Evolutionary conservation across 192 early-diverging fungal species (phyloP).

Genomic region (Linnemannia elongata): DNA sequence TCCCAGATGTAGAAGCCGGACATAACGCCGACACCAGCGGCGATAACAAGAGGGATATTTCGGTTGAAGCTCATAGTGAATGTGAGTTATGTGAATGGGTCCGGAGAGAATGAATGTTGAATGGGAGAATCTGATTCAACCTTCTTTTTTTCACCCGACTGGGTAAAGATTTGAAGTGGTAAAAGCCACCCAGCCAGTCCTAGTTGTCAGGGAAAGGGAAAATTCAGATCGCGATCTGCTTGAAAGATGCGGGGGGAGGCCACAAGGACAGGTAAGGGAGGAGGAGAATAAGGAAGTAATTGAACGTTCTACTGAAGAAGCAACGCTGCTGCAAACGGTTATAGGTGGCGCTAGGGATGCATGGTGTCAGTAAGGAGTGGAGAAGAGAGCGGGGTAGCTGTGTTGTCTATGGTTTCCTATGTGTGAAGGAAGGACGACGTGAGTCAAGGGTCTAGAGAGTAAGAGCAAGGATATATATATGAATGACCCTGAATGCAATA

Average conservation of each 20-base stretch:
- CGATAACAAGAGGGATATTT: slow-evolving; percentile 34
- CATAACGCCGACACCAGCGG: slow-evolving; percentile 42
- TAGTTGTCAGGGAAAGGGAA: neutral
- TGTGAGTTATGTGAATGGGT: neutral
- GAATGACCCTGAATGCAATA: neutral
- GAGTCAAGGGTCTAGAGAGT: neutral
- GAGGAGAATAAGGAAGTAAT: neutral
- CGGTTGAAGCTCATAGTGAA: slow-evolving; percentile 40
- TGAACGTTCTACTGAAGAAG: neutral
- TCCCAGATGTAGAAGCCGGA: slow-evolving; percentile 55
- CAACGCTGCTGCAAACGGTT: neutral
- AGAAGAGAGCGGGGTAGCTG: neutral
- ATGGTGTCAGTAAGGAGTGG: neutral
- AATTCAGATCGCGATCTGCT: neutral
- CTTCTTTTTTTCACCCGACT: slow-evolving; percentile 9
- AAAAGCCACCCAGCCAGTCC: slow-evolving; percentile 12
- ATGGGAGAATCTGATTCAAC: slow-evolving; percentile 13
- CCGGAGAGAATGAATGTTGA: neutral
- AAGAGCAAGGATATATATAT: neutral
- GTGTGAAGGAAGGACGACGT: too few species aligned
- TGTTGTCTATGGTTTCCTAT: neutral
- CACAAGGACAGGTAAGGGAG: neutral
- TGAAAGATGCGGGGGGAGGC: slow-evolving; percentile 22
- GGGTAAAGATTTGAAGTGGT: neutral
- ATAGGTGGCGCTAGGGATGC: neutral